Conservation (phyloP, 371 early-diverging fungal species). For the Mucor sp. region DNA sequence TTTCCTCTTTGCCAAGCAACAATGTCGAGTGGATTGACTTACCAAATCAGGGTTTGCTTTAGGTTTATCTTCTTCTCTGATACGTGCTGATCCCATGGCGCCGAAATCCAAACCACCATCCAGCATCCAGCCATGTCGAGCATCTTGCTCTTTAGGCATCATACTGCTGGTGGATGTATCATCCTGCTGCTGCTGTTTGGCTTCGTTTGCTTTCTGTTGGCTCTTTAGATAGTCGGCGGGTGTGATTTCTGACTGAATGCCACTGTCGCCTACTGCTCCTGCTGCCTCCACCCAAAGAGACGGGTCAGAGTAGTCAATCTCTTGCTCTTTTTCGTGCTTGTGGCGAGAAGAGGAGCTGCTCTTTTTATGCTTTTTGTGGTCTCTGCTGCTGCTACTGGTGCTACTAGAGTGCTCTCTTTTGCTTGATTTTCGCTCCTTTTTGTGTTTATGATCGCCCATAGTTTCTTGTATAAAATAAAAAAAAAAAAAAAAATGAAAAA, state of each 20-base stretch:
- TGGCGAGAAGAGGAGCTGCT: conserved; percentile 1
- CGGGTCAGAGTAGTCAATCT: conserved; percentile 51
- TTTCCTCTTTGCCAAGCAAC: no score
- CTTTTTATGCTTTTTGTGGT: conserved; percentile 45
- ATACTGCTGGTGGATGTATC: not conserved
- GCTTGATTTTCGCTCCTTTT: conserved; percentile 28
- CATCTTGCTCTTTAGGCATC: conserved; percentile 16
- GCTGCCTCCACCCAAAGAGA: conserved; percentile 46
- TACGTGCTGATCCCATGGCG: conserved; percentile 31
- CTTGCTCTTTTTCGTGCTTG: conserved; percentile 19
- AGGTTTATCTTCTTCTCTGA: conserved; percentile 30
- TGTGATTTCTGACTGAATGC: not conserved
- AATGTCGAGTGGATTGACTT: not conserved
- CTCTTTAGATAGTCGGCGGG: conserved; percentile 22
- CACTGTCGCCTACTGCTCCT: not conserved
- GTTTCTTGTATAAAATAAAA: not conserved
- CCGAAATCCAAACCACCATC: conserved; percentile 47
- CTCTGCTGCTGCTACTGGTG: conserved; percentile 10
- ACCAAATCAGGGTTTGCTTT: conserved; percentile 48
- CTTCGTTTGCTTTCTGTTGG: conserved; percentile 11
- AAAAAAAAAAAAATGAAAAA: not conserved
- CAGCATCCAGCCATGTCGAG: conserved; percentile 53
- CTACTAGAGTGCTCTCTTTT: conserved; percentile 27
- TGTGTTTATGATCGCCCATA: conserved; percentile 51
- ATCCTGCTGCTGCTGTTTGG: not conserved